A percentile compares a stretch with the other conserved stretches of the same genome.
phyloP scores from a whole-genome alignment of 805 yeast genomes.

The Lipomyces mesembrius region DNA sequence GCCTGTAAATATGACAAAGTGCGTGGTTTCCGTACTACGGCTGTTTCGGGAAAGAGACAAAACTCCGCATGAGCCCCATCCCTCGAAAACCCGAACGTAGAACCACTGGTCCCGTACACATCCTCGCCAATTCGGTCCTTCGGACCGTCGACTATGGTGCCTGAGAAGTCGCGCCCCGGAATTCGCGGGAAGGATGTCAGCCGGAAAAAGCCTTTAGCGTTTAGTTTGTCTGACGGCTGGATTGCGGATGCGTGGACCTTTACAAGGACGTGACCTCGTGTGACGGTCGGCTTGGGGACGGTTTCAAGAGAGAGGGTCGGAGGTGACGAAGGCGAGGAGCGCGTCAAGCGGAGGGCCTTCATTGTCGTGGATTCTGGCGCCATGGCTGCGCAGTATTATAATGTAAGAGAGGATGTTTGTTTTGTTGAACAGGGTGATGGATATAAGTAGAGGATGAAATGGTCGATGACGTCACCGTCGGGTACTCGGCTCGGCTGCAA shows the following conservation, averaged over 20 bases:
- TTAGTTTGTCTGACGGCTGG: background rate
- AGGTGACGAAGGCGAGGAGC: background rate
- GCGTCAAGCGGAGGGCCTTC: background rate
- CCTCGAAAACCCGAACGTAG: background rate
- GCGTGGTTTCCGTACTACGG: background rate
- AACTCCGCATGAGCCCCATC: background rate
- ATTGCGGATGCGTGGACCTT: constrained; percentile 3
- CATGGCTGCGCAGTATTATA: no score
- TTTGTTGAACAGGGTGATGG: no score
- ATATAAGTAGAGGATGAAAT: no score
- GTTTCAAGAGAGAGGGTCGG: background rate
- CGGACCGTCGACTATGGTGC: background rate
- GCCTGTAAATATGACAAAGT: background rate
- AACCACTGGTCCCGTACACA: constrained; percentile 4
- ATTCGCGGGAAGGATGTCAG: background rate
- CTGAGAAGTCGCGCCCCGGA: constrained; percentile 3
- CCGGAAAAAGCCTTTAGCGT: background rate
- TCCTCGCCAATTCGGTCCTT: background rate
- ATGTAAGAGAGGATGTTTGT: no score
- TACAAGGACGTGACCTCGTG: background rate
- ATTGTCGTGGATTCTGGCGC: background rate
- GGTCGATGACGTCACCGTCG: no score
- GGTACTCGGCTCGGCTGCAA: no score
- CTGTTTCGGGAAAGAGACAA: background rate
- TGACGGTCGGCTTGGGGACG: background rate